Conservation (phyloP, 1,139 yeast genomes). For the Debaryomyces sp. region DNA sequence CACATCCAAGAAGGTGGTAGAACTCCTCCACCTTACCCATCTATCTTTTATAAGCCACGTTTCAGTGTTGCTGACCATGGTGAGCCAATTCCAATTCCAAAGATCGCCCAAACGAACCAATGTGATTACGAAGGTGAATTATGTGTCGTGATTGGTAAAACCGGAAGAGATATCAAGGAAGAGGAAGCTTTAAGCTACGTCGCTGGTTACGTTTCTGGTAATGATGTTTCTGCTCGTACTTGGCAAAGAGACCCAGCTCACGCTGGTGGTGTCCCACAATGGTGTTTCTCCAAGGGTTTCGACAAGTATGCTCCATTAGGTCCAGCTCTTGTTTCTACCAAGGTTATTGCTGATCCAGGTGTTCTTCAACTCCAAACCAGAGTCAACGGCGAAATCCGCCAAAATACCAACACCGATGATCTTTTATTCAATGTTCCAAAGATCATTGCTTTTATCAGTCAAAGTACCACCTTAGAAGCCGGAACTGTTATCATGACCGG, state of each 20-base stretch:
- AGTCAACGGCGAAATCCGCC: constrained; percentile 26
- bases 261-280: constrained; percentile 51
- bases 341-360: constrained; percentile 35
- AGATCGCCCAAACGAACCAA: not conserved
- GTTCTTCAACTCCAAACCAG: constrained; percentile 42
- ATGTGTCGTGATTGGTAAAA: not conserved
- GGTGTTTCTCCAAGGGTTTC: constrained; percentile 53
- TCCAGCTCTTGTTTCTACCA: constrained; percentile 50
- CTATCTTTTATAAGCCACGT: not conserved
- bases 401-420: constrained; percentile 47
- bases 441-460: constrained; percentile 38
- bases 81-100: not conserved
- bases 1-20: not conserved
- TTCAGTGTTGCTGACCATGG: not conserved
- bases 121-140: not conserved
- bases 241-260: not conserved
- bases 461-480: constrained; percentile 52
- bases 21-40: not conserved
- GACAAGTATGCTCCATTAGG: constrained; percentile 60
- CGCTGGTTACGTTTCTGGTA: not conserved
- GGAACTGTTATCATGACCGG: constrained; percentile 47
- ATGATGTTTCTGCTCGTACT: not conserved
- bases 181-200: not conserved
- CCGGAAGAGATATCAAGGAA: not conserved
- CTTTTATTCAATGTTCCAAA: constrained; percentile 50